phyloP scores from a whole-genome alignment of 108 stramenopile species.

The Schizochytrium sp. region DNA sequence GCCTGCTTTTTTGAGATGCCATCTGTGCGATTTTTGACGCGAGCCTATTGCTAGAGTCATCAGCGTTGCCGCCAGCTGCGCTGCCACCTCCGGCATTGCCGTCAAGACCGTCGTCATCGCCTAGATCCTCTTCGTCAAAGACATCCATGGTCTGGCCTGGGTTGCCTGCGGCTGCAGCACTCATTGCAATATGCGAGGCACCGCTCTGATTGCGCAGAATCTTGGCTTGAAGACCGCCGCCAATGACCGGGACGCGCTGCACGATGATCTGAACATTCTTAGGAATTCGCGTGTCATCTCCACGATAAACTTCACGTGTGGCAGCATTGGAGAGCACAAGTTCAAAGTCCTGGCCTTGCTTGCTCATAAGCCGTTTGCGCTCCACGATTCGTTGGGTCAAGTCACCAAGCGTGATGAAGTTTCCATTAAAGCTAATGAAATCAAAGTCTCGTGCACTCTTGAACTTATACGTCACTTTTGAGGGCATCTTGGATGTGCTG shows the following conservation, averaged over 20 bases:
- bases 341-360: conserved; percentile 34
- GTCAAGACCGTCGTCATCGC: not conserved
- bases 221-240: conserved; percentile 17
- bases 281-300: conserved; percentile 41
- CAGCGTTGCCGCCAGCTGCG: not conserved
- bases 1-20: conserved; percentile 25
- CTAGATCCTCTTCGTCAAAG: not conserved
- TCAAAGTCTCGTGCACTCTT: conserved; percentile 12
- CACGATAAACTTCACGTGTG: conserved; percentile 44
- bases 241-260: conserved; percentile 27
- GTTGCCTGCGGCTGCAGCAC: not conserved
- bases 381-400: conserved; percentile 44
- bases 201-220: not conserved
- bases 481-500: conserved; percentile 26
- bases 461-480: conserved; percentile 39
- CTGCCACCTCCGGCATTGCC: not conserved
- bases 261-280: conserved; percentile 51
- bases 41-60: not conserved
- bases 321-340: conserved; percentile 38
- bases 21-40: not conserved
- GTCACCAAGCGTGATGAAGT: conserved; percentile 35
- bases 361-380: conserved; percentile 45
- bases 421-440: conserved; percentile 51
- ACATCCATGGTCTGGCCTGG: not conserved
- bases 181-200: not conserved